phyloP scores from a whole-genome alignment of 306 rosid genomes.

The Acacia melanoxylon region DNA sequence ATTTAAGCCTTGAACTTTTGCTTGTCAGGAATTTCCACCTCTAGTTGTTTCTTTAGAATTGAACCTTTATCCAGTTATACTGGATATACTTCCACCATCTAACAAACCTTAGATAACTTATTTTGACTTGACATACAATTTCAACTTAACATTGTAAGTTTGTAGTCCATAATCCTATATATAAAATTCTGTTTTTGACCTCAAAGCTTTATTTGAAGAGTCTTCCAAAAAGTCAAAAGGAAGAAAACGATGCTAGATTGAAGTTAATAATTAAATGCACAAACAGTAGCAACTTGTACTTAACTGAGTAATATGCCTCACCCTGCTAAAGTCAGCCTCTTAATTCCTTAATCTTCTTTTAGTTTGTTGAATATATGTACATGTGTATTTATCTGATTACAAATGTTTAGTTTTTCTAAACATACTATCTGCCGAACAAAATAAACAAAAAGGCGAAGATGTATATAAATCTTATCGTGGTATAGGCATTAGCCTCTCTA shows the following conservation, averaged over 20 bases:
- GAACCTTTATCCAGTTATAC: not conserved
- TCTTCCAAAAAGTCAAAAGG: not conserved
- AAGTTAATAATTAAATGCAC: not conserved
- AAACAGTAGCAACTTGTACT: conserved; percentile 20
- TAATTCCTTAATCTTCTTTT: conserved; percentile 16
- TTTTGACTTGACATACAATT: not conserved
- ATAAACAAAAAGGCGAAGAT: conserved; percentile 18
- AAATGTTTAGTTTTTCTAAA: not conserved
- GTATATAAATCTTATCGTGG: not conserved
- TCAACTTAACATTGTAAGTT: not conserved
- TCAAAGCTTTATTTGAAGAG: conserved; percentile 19
- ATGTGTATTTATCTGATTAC: not conserved
- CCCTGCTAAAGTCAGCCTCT: conserved; percentile 9
- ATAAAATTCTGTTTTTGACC: not conserved
- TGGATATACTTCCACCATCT: not conserved
- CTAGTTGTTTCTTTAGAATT: not conserved
- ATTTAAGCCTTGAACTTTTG: not conserved
- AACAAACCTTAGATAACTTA: not conserved
- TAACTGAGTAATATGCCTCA: conserved; percentile 5
- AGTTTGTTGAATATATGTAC: conserved; percentile 5
- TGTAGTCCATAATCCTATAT: not conserved
- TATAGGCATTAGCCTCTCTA: not conserved
- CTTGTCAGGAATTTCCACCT: not conserved
- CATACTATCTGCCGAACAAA: conserved; percentile 11
- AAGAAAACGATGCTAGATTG: not conserved